Percentiles rank a stretch among this genome's conserved stretches.
phyloP scores from a whole-genome alignment of 306 rosid genomes.

The Prunus kanzakura region DNA sequence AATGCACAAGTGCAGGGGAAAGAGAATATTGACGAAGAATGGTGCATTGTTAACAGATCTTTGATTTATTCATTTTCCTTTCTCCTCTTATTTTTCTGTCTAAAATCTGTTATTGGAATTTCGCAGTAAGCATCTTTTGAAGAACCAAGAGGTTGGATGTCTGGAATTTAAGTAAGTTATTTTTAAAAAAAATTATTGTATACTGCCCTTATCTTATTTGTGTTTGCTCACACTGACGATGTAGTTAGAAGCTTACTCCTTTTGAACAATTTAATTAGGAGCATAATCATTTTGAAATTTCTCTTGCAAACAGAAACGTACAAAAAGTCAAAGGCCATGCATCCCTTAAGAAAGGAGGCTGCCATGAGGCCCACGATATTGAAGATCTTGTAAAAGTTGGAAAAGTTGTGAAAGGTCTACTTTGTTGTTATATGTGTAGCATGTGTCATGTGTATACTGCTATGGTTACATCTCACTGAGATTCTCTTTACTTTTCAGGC shows the following conservation, averaged over 20 bases:
- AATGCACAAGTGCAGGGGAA: slow-evolving; percentile 59
- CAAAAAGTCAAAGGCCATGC: slow-evolving; percentile 79
- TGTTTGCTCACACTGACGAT: neutral
- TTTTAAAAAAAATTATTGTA: neutral
- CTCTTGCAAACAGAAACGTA: slow-evolving; percentile 47
- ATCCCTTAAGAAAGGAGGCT: slow-evolving; percentile 88
- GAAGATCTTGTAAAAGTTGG: slow-evolving; percentile 94
- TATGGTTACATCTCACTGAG: neutral
- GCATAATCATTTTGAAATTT: neutral
- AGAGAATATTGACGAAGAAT: slow-evolving; percentile 77
- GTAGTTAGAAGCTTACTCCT: neutral
- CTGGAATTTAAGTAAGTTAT: slow-evolving; percentile 75
- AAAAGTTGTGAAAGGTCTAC: slow-evolving; percentile 64
- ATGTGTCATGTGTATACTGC: neutral
- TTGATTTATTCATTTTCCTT: slow-evolving; percentile 13
- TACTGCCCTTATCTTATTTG: neutral
- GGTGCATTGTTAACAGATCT: slow-evolving; percentile 37
- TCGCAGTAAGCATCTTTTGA: slow-evolving; percentile 72
- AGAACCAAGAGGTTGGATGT: slow-evolving; percentile 56
- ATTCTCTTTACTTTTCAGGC: slow-evolving; percentile 41
- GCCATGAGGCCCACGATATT: slow-evolving; percentile 84
- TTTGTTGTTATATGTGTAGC: slow-evolving; percentile 12
- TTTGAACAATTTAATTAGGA: slow-evolving; percentile 9
- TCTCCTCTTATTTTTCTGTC: neutral
- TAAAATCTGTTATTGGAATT: slow-evolving; percentile 31